Evolutionary conservation across 1,284 basidiomycete genomes (phyloP).

Genomic region (Ganoderma lucidum): DNA sequence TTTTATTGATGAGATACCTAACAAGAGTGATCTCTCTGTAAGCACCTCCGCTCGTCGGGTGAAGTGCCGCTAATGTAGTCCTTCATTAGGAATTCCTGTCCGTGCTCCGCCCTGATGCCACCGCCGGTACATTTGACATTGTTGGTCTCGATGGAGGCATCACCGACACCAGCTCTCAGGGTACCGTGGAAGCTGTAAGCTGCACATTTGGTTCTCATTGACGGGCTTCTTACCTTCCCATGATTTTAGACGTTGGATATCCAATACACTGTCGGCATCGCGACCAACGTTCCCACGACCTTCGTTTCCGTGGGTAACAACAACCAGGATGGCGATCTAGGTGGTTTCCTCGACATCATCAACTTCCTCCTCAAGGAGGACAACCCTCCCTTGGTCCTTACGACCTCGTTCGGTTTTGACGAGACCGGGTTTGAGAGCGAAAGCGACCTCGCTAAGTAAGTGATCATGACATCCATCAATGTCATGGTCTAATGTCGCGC

Average conservation of each 20-base stretch:
- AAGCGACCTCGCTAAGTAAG: constrained; percentile 57
- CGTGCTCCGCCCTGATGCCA: constrained; percentile 57
- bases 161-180: constrained; percentile 40
- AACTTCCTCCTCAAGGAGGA: constrained; percentile 41
- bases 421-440: constrained; percentile 58
- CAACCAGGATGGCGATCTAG: constrained; percentile 34
- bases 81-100: constrained; percentile 55
- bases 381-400: constrained; percentile 43
- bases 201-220: constrained; percentile 11
- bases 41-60: not conserved
- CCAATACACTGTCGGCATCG: constrained; percentile 69
- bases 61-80: not conserved
- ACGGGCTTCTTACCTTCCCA: not conserved
- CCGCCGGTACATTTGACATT: constrained; percentile 34
- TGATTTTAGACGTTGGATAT: constrained; percentile 57
- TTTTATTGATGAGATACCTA: constrained; percentile 62
- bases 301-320: constrained; percentile 33
- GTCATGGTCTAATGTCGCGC: not conserved
- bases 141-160: constrained; percentile 43
- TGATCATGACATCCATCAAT: constrained; percentile 51
- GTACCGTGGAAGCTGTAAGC: constrained; percentile 33
- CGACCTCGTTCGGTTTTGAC: constrained; percentile 62
- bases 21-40: constrained; percentile 55
- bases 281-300: constrained; percentile 50
- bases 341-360: constrained; percentile 43